Conservation (phyloP, 306 rosid species). For the Cucurbita argyrosperma region DNA sequence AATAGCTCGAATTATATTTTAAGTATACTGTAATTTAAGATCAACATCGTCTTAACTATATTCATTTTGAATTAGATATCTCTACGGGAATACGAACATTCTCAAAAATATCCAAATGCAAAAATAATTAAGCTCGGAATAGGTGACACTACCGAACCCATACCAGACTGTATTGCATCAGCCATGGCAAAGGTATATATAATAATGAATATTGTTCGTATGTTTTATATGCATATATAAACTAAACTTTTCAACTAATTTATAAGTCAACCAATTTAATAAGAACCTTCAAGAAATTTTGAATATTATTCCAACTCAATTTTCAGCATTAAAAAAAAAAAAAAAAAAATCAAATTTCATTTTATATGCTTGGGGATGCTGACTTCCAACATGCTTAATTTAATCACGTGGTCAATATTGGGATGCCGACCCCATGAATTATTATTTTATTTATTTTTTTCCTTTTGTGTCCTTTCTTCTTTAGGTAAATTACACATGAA, state of each 20-base stretch:
- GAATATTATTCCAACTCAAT: background rate
- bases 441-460: background rate
- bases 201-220: no score
- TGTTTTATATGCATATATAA: no score
- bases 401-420: background rate
- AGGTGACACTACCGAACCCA: constrained; percentile 56
- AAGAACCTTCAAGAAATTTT: no score
- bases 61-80: constrained; percentile 12
- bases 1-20: no score
- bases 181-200: constrained; percentile 31
- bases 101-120: constrained; percentile 29
- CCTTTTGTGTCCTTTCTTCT: background rate
- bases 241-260: no score
- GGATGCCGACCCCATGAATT: background rate
- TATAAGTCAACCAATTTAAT: background rate
- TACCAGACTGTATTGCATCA: constrained; percentile 38
- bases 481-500: background rate
- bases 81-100: constrained; percentile 23
- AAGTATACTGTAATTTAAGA: no score
- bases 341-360: background rate
- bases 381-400: background rate
- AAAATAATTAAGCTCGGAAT: constrained; percentile 41
- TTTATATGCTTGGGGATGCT: background rate
- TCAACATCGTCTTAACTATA: background rate
- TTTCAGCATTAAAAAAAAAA: background rate